Evolutionary conservation across 2,329 filamentous ascomycete species (phyloP), one percentile per base, ranked within the genome.

Genomic region (Huntiella abstrusa): DNA sequence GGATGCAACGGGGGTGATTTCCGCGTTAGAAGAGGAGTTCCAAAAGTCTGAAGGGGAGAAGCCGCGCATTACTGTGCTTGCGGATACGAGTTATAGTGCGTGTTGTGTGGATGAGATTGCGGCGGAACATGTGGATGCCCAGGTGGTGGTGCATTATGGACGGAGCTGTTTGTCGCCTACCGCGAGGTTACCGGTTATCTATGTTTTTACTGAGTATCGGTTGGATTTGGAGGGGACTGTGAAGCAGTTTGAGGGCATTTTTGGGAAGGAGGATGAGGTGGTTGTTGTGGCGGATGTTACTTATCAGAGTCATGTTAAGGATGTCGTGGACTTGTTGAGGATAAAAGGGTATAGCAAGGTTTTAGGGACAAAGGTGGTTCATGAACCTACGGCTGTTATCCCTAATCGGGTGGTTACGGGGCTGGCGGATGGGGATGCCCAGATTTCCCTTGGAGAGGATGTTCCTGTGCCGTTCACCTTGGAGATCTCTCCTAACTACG

Each of bases 61-160:
- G n/a, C 45, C 51, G 47, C 58, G 69, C 51, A 68, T 96, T 45
- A 93, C 83, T 55, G 87, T 98, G 50, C 67, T 98, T 13, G 91
- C 81, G 32, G 91, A 98, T 60, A 96, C 91, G 2, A 95, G 88
- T 2, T 98, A 96, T 62, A 92, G 91, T 50, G 80, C 88, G 0
- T 98, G 91, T 63, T 98, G 91, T 57, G 87, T 96, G 13, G 91
- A 98, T 57, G 91, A 98, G 64, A 80, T 96, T 36, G 91, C 91
- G 0, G 91, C 91, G 2, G 87, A 98, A 60, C 91, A 98, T 59
- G 81, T 85, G 12, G 73, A 85, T 55, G 87, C 91, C 5, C 81
- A 96, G 51, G 83, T 86, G 0, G 83, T 96, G 1, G 80, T 98
- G 11, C 91, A 98, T 59, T 98, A 96, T 55, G 91, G 91, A 3